Conservation (phyloP, 345 rosid genomes). For the Draba incana region DNA sequence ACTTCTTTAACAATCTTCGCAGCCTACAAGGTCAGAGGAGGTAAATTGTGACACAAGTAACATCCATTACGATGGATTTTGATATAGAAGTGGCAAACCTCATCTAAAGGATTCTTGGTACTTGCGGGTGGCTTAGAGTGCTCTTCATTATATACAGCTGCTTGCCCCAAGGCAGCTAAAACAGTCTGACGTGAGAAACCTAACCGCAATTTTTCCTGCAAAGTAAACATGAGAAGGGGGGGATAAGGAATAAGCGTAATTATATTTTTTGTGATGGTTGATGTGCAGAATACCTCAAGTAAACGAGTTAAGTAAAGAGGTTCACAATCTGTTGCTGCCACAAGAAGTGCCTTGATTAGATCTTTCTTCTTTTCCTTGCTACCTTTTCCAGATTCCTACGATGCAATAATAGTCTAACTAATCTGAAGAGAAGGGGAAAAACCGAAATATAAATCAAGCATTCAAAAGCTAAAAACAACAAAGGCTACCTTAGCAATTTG, state of each 20-base stretch:
- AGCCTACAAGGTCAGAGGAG: constrained; percentile 56
- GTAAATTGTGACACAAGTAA: background rate
- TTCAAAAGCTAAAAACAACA: too few species aligned
- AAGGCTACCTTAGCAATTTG: constrained; percentile 83
- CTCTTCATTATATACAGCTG: constrained; percentile 74
- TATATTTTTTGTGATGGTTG: too few species aligned
- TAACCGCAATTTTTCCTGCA: too few species aligned
- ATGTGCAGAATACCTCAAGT: constrained; percentile 59
- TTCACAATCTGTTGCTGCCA: constrained; percentile 94
- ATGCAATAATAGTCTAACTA: background rate
- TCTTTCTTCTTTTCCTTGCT: constrained; percentile 94
- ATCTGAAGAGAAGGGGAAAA: too few species aligned
- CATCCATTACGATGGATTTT: background rate
- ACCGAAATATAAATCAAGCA: too few species aligned
- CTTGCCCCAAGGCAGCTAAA: constrained; percentile 92
- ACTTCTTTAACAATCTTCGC: constrained; percentile 86
- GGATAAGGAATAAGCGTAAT: too few species aligned
- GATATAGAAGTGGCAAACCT: constrained; percentile 45
- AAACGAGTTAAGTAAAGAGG: constrained; percentile 89
- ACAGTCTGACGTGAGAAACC: constrained; percentile 55
- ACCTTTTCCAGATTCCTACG: constrained; percentile 87
- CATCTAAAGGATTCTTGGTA: constrained; percentile 79
- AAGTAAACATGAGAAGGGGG: too few species aligned
- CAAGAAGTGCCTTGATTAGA: constrained; percentile 87
- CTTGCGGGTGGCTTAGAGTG: constrained; percentile 68